Evolutionary conservation across 2,329 filamentous ascomycete genomes (phyloP), one percentile per base, ranked within the genome.

Genomic region (Diaporthe sp.): DNA sequence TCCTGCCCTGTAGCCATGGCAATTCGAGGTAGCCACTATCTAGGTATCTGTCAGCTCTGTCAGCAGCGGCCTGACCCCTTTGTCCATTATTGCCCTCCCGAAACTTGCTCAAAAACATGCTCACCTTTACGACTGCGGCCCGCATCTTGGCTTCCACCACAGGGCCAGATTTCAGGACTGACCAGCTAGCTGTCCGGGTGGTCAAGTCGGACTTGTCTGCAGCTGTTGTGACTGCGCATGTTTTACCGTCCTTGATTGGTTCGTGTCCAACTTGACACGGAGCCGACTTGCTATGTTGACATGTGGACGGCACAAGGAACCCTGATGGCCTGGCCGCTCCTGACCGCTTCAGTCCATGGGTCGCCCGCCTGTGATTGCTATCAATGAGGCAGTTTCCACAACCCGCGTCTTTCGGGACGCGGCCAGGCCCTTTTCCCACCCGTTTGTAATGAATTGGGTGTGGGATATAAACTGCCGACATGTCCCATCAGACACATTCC

Each of bases 81-180:
- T 10, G 15, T 51, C 31, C 37, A 15, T 31, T n/a, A 55, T 39
- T 39, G 37, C 37, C 46, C 37, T 34, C 49, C 51, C 71, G 51
- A 73, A 73, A 73, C 71, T 73, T 73, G 71, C 71, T 73, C 71
- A 73, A 57, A 72, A 73, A 73, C 60, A 15, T 73, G 71, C 71
- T 73, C 71, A 73, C n/a, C 51, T 44, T 10, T 44, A n/a, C 17
- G 58, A 37, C 37, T 25, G 49, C 10, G 58, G 60, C 34, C 58
- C 71, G 57, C 71, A 65, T 65, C 58, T 73, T 65, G 71, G 57
- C 71, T 44, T 62, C 65, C 49, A 31, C 65, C 49, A 25, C 17
- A 19, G 13, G 49, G 34, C 34, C n/a, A 55, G n/a, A 70, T 55
- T 70, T 55, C n/a, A 70, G 65, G 49, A 55, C 65, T 70, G 65